Evolutionary conservation across 1,139 yeast species (phyloP).

Genomic region (Citeromyces hawaiiensis): DNA sequence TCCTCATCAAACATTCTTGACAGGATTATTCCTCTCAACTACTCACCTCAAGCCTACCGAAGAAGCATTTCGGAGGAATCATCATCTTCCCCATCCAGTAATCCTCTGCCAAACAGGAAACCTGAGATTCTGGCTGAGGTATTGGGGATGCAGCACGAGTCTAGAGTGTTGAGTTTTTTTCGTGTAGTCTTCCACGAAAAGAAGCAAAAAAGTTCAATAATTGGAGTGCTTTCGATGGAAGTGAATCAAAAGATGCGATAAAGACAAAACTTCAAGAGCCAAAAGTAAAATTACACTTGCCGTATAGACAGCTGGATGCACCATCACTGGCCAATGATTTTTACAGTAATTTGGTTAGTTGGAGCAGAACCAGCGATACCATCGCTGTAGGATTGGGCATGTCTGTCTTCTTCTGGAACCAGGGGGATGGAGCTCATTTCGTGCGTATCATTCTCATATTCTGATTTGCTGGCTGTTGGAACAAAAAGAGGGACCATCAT

Average conservation of each 20-base stretch:
- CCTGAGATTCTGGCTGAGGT: not conserved
- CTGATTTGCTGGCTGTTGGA: constrained; percentile 41
- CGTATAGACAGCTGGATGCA: constrained; percentile 51
- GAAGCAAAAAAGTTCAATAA: not conserved
- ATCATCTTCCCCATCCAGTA: not conserved
- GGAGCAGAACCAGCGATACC: constrained; percentile 42
- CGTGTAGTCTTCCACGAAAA: not conserved
- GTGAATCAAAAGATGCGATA: not conserved
- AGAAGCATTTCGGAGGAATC: constrained; percentile 4
- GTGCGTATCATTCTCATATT: constrained; percentile 40
- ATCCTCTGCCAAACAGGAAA: not conserved
- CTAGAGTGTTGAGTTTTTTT: not conserved
- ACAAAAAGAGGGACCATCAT: constrained; percentile 36
- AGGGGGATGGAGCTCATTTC: constrained; percentile 33
- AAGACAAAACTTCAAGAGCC: constrained; percentile 1
- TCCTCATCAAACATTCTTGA: constrained; percentile 9
- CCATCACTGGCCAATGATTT: constrained; percentile 71
- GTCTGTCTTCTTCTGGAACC: constrained; percentile 57
- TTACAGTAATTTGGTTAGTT: constrained; percentile 64
- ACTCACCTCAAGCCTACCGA: constrained; percentile 15
- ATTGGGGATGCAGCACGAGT: not conserved
- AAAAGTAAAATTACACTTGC: constrained; percentile 18
- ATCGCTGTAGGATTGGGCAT: constrained; percentile 61
- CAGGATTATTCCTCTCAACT: constrained; percentile 18
- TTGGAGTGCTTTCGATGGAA: not conserved